Evolutionary conservation across 257 asterid species (phyloP), one percentile per base, ranked within the genome.

Genomic region (Mentha longifolia): DNA sequence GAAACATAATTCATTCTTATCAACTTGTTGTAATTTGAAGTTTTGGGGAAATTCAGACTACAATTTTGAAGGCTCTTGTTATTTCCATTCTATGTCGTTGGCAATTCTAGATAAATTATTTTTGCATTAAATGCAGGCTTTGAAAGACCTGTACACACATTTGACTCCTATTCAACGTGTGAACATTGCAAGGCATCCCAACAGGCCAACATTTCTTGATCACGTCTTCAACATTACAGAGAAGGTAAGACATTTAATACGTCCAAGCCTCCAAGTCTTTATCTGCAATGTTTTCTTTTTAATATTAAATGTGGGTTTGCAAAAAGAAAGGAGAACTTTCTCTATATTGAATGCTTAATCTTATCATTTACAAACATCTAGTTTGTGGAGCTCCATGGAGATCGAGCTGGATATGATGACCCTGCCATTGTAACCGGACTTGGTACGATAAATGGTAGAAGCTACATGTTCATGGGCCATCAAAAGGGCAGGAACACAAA

Each of bases 351-450:
- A 16, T 19, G 19, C 49, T 54, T 60, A 59, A 30, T 47, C 55
- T 73, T 79, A 56, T 47, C 17, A 30, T 71, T 71, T 46, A 39
- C 57, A 42, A 10, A 49, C 55, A 43, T 43, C 62, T 85, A 92
- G 97, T 92, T 92, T 87, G 91, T 92, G 41, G 98, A 92, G 86
- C 97, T 92, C 78, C 98, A 92, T 76, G 98, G 98, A 60, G 98
- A 92, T 78, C 86, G 98, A 76, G 87, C 92, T 75, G 98, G 98
- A 75, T 92, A 92, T 61, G 98, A 92, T 60, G 98, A 92, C 78
- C 98, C 98, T 25, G 97, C 98, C 62, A 35, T 92, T 55, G 96
- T 92, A 61, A 86, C 92, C 59, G 98, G 98, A 71, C 84, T 92
- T 78, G 98, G 98, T 61, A 78, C 94, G 6, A 92, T 92, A 68